phyloP scores from a whole-genome alignment of 176 grass and related monocot species.

The Avena insularis region DNA sequence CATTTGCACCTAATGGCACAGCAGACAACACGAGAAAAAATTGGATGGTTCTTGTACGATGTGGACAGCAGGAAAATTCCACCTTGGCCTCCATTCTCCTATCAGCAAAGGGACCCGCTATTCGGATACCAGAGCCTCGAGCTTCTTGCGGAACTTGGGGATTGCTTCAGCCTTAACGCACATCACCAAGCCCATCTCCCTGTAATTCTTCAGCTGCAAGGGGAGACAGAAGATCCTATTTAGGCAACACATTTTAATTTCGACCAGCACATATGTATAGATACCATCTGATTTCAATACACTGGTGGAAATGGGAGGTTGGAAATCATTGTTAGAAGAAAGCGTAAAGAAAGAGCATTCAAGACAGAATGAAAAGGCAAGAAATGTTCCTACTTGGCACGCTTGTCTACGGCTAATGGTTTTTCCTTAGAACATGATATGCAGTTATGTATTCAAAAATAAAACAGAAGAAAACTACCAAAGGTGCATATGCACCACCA shows the following conservation, averaged over 20 bases:
- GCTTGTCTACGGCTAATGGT: neutral
- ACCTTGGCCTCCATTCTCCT: neutral
- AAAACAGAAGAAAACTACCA: neutral
- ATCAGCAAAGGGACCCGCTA: neutral
- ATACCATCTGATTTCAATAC: neutral
- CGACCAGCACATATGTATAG: neutral
- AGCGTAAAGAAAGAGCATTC: neutral
- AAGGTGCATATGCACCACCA: neutral
- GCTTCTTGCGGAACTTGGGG: conserved; percentile 58
- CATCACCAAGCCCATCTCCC: conserved; percentile 80
- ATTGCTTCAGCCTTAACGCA: conserved; percentile 63
- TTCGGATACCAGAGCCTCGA: conserved; percentile 53
- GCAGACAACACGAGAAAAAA: neutral
- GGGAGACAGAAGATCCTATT: conserved; percentile 4
- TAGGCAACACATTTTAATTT: neutral
- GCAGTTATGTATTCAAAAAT: neutral
- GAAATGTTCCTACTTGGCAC: neutral
- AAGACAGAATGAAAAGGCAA: neutral
- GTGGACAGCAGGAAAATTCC: conserved; percentile 21
- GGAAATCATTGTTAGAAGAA: neutral
- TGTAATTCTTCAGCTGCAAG: conserved; percentile 82
- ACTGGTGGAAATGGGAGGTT: neutral
- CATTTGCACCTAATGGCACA: neutral
- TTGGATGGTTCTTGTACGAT: neutral
- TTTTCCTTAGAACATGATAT: neutral